These are phyloP conservation scores for Lathyrus oleraceus DNA, from an alignment of 306 rosid species.

Conservation along the genomic window DNA sequence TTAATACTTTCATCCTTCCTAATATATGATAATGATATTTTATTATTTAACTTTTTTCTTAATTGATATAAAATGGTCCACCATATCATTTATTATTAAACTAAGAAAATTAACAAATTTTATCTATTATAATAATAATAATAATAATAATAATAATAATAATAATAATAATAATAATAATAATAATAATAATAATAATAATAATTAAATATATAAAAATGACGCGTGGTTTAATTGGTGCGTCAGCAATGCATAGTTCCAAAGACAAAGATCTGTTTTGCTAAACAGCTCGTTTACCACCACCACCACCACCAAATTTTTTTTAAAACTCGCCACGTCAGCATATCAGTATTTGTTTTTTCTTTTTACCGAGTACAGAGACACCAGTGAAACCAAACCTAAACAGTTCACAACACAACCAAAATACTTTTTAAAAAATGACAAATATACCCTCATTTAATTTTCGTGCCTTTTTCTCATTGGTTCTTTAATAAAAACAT, in stretches of 20 bases:
- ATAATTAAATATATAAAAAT: too few relatives aligned
- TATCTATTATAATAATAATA: too few relatives aligned
- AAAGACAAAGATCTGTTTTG: conserved; percentile 38
- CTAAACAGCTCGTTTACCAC: conserved; percentile 42
- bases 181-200: too few relatives aligned
- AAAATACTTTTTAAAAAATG: background rate
- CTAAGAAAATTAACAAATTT: too few relatives aligned
- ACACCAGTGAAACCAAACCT: background rate
- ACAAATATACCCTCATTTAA: conserved; percentile 11
- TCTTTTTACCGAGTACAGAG: background rate
- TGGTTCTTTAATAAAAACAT: background rate
- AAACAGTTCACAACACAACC: background rate
- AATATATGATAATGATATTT: too few relatives aligned
- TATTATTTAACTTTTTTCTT: too few relatives aligned
- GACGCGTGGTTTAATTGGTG: conserved; percentile 8
- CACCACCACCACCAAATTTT: background rate
- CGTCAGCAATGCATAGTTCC: conserved; percentile 32
- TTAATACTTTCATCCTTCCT: too few relatives aligned
- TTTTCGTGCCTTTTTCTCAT: conserved; percentile 32
- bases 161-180: too few relatives aligned
- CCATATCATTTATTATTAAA: too few relatives aligned
- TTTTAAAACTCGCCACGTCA: conserved; percentile 34
- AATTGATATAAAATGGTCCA: too few relatives aligned
- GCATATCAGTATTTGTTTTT: background rate
- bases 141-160: too few relatives aligned